Evolutionary conservation across 2,329 filamentous ascomycete species (phyloP).

Genomic region (Pestalotiopsis fici): DNA sequence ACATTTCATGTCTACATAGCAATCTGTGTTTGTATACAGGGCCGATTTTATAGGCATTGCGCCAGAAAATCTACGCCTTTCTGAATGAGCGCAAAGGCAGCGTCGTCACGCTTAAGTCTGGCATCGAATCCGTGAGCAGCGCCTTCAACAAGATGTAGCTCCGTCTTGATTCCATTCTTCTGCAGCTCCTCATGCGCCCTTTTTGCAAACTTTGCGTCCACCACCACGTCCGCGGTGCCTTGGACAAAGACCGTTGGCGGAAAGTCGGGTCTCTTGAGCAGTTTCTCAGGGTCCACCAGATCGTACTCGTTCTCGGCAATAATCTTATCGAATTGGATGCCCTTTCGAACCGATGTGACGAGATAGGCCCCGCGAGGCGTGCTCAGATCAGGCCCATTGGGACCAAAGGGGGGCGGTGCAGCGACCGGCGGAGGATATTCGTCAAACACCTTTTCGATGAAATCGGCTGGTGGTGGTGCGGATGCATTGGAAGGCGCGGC

Average conservation of each 20-base stretch:
- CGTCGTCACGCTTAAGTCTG: not conserved
- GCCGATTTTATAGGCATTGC: not conserved
- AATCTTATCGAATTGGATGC: not conserved
- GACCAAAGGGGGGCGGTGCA: not conserved
- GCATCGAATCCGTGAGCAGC: not conserved
- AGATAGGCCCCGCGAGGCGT: not conserved
- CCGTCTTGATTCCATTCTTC: not conserved
- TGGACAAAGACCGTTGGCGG: not conserved
- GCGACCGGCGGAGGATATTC: not conserved
- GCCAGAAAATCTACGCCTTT: not conserved
- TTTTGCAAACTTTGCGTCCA: not conserved
- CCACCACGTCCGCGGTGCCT: not conserved
- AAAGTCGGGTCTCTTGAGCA: not conserved
- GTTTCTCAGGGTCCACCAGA: not conserved
- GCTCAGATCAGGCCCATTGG: not conserved
- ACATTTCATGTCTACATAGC: not conserved
- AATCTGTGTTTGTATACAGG: not conserved
- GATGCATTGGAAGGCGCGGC: not conserved
- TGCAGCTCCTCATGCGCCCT: not conserved
- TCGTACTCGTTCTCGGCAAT: not conserved
- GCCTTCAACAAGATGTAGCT: not conserved
- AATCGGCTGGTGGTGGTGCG: not conserved
- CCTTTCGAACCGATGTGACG: not conserved
- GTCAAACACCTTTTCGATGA: not conserved
- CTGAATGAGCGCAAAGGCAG: not conserved